Evolutionary conservation across 2,329 filamentous ascomycete species (phyloP), one percentile per base, ranked within the genome.

Genomic region (Davidsoniella neocaledoniae): DNA sequence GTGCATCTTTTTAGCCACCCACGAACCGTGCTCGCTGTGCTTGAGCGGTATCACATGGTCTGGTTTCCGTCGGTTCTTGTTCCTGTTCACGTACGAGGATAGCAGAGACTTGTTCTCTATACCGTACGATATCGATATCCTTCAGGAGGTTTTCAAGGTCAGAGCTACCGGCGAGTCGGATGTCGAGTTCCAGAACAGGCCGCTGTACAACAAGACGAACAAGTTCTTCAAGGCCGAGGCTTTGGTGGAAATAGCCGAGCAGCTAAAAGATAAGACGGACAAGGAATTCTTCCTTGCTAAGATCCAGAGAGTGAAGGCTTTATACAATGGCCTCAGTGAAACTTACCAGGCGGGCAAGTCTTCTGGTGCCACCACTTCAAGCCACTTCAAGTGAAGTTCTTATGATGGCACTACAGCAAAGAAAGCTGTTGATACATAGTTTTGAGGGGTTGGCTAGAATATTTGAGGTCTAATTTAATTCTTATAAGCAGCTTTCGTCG

Each of bases 31-130:
- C 63, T 74, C 69, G 41, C 64, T 77, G 2, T 77, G 74, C 53
- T 61, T 77, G 8, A 74, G 70, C 55, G 74, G 70, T 12, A 76
- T 77, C 54, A 66, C 73, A 2, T 77, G 73, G 73, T 68, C 69
- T 8, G 73, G 74, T 1, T 77, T 77, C 61, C 64, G 63, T 52
- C 68, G 72, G 58, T 64, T 77, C 50, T 76, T 74, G 58, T 75
- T 75, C 56, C 61, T 77, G 44, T 77, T 77, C 59, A 76, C 73
- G 0, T 74, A 77, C 57, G 69, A 76, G 58, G 73, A 77, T 58
- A 76, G 69, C 47, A 63, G 73, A 38, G 72, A 77, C 54, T 56
- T 74, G 5, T 76, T 77, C 56, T 58, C 60, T 2, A 76, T 76
- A 50, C 73, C 73, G 2, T 68, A 76, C 57, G 74, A 77, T 52